Base-by-base conservation (phyloP, 164 flowering plant genomes). In the Stephania yunnanensis region DNA sequence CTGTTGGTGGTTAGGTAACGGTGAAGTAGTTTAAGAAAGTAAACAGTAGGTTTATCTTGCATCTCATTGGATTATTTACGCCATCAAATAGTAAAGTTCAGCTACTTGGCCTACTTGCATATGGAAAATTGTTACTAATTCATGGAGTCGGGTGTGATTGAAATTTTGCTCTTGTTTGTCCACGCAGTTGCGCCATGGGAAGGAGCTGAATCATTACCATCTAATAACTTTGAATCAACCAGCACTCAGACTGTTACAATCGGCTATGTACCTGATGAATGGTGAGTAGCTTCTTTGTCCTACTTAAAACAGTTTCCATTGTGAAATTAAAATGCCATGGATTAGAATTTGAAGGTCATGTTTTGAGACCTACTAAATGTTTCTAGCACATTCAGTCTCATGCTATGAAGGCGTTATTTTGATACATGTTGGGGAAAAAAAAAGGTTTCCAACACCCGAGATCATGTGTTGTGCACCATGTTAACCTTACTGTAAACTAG, bases 201-300 rank as follows among this genome's bases (percentile, higher is more conserved):
- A 82, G 93, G 69, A 31, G 64, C 73, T 68, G 93, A 84, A 29
- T 30, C 75, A 71, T 76, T 82, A 36, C 45, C 86, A 36, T 75
- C 82, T 55, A 68, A 69, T 17, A 65, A 53, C 68, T 19, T 42
- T 46, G 81, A 78, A 75, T 67, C 77, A 44, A 70, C 7, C 9
- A 46, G 53, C 29, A 46, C 10, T 20, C 84, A 73, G 67, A 78
- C 70, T 46, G 20, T 78, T 69, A 81, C 76, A 82, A 91, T 91
- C 81, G 99, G 98, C 70, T 88, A 96, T 80, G 79, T 92, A 13
- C 80, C 78, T 3, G 97, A 96, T 86, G 97, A 90, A 72, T 94
- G 98, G 99, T 96, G 71, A 85, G 94, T 71, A 36, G 7, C 64
- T 58, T 15, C 77, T 58, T 15, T 19, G 64, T 58, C n/a, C 64